phyloP scores from a whole-genome alignment of 73 alveolate genomes.

The Durusdinium trenchii region DNA sequence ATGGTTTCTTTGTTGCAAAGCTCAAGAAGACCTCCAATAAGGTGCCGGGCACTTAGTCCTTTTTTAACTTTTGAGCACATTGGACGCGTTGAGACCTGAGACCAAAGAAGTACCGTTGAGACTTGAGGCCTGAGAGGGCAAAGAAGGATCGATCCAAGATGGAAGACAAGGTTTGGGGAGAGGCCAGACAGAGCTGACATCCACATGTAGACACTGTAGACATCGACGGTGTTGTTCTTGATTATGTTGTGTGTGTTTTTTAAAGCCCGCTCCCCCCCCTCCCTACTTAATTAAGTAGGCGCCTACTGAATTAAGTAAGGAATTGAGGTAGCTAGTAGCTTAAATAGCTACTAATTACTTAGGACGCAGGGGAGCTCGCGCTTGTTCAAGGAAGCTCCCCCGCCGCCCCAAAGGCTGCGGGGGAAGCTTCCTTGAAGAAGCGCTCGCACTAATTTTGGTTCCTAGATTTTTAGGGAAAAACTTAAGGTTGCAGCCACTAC shows the following conservation, averaged over 20 bases:
- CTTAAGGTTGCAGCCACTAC: too few relatives aligned
- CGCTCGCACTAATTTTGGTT: not conserved
- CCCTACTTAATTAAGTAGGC: not conserved
- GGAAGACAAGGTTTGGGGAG: constrained; percentile 85
- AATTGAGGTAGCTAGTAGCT: too few relatives aligned
- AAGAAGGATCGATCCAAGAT: constrained; percentile 73
- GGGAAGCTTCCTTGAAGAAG: too few relatives aligned
- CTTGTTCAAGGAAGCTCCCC: too few relatives aligned
- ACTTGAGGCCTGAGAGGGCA: constrained; percentile 52
- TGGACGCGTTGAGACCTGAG: too few relatives aligned
- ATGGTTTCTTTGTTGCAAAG: constrained; percentile 98
- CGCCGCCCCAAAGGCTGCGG: too few relatives aligned
- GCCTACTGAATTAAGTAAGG: not conserved
- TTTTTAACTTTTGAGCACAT: too few relatives aligned
- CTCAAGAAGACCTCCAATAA: constrained; percentile 98
- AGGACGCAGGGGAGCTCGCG: not conserved
- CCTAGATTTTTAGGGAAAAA: too few relatives aligned
- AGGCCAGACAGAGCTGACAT: not conserved
- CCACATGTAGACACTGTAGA: not conserved
- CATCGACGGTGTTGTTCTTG: not conserved
- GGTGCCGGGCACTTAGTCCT: constrained; percentile 56
- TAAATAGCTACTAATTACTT: not conserved
- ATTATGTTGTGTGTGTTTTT: not conserved
- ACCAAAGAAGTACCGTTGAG: too few relatives aligned
- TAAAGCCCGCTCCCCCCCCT: too few relatives aligned